A percentile compares a stretch with the other conserved stretches of the same genome.
These are phyloP conservation scores for Coemansia sp. DNA, from an alignment of 192 early-diverging fungal genomes.

Conservation along the genomic window DNA sequence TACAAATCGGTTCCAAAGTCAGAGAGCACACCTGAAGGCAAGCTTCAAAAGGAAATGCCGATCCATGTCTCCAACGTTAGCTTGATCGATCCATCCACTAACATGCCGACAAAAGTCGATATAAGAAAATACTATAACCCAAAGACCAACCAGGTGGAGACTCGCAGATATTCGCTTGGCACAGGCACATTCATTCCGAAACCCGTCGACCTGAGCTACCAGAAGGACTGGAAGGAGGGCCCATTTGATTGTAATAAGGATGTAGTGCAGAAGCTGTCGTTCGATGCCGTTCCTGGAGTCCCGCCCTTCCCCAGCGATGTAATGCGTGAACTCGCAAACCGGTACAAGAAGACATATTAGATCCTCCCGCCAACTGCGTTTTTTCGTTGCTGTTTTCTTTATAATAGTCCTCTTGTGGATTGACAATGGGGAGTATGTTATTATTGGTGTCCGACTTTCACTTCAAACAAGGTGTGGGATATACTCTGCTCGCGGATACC, in stretches of 20 bases:
- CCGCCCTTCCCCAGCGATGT: constrained; percentile 51
- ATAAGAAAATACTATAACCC: constrained; percentile 21
- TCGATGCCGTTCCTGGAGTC: constrained; percentile 29
- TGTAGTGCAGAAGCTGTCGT: constrained; percentile 32
- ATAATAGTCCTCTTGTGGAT: too few relatives aligned
- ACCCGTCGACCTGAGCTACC: constrained; percentile 37
- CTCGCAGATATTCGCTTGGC: constrained; percentile 31
- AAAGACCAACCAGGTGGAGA: constrained; percentile 21
- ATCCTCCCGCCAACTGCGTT: background rate
- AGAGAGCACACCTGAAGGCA: constrained; percentile 58
- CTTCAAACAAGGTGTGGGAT: constrained; percentile 64
- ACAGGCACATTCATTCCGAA: constrained; percentile 36
- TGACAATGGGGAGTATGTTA: background rate
- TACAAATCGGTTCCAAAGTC: constrained; percentile 61
- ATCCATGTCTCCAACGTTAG: constrained; percentile 70
- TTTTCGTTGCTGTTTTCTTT: background rate
- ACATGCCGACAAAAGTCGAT: constrained; percentile 40
- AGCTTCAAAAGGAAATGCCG: constrained; percentile 65
- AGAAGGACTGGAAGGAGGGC: constrained; percentile 43
- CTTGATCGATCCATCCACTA: constrained; percentile 65
- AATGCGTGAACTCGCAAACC: constrained; percentile 47
- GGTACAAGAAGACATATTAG: constrained; percentile 45
- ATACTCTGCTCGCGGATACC: constrained; percentile 64
- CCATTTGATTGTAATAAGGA: constrained; percentile 33
- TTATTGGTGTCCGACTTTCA: background rate